Conservation (phyloP, 495 filamentous ascomycete genomes). For the Aspergillus biplanus region DNA sequence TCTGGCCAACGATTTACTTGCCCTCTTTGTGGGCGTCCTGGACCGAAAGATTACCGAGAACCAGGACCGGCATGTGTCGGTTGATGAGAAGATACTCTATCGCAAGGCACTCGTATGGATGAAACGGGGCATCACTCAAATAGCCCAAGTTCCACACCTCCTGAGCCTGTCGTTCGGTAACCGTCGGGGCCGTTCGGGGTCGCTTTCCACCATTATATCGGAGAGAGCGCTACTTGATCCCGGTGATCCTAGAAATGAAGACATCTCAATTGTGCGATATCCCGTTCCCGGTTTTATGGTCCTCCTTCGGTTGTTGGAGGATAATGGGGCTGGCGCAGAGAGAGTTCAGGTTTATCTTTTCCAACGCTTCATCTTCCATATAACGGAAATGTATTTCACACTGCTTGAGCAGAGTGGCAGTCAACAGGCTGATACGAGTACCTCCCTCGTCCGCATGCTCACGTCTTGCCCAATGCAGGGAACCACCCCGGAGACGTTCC, state of each 20-base stretch:
- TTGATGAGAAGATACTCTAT: not conserved
- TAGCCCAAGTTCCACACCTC: not conserved
- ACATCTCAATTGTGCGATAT: slow-evolving; percentile 1
- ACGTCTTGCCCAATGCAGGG: not conserved
- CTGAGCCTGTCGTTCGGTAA: not conserved
- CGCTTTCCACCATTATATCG: not conserved
- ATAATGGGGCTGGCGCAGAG: not conserved
- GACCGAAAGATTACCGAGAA: not conserved
- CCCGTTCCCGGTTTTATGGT: not conserved
- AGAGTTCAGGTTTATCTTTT: not conserved
- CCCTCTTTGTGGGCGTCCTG: not conserved
- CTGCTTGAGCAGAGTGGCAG: not conserved
- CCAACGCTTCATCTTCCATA: slow-evolving; percentile 1
- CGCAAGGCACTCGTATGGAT: not conserved
- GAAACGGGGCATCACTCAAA: not conserved
- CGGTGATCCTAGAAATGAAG: not conserved
- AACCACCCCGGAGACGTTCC: not conserved
- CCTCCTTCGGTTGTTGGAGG: not conserved
- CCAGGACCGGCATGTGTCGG: not conserved
- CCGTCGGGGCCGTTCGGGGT: not conserved
- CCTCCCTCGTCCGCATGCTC: not conserved
- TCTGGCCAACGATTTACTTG: not conserved
- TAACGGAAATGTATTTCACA: not conserved
- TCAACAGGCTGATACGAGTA: not conserved
- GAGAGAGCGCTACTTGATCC: not conserved